Conservation (phyloP, 805 yeast species). For the Monosporozyma unispora region DNA sequence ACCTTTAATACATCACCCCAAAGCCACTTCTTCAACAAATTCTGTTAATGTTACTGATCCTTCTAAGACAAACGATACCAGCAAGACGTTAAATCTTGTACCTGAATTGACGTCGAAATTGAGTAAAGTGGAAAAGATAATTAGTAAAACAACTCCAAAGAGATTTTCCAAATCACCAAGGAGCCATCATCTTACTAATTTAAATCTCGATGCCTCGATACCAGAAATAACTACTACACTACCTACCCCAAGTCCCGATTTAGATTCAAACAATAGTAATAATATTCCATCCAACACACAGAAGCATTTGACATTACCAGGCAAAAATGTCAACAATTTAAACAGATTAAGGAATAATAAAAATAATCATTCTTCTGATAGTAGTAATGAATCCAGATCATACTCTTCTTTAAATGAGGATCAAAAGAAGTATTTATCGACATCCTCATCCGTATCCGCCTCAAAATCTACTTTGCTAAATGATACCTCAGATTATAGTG, state of each 20-base stretch:
- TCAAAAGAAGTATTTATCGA: background rate
- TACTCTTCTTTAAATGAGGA: background rate
- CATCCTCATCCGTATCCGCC: background rate
- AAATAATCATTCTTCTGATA: background rate
- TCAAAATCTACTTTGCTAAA: background rate
- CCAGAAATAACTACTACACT: background rate
- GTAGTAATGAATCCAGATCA: background rate
- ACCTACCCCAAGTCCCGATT: background rate
- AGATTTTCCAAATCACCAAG: conserved; percentile 18
- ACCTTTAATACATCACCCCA: background rate
- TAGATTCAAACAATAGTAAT: background rate
- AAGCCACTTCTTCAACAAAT: background rate
- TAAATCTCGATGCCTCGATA: background rate
- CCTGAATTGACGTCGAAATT: conserved; percentile 3
- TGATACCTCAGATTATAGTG: background rate
- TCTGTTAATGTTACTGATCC: background rate
- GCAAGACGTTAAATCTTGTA: background rate
- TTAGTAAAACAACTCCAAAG: conserved; percentile 9
- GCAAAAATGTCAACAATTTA: background rate
- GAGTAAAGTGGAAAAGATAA: conserved; percentile 19
- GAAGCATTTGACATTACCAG: background rate
- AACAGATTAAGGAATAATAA: background rate
- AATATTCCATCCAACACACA: background rate
- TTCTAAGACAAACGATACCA: background rate
- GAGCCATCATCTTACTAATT: background rate